These are phyloP conservation scores for Candida montana DNA, from an alignment of 805 yeast genomes.

Conservation along the genomic window DNA sequence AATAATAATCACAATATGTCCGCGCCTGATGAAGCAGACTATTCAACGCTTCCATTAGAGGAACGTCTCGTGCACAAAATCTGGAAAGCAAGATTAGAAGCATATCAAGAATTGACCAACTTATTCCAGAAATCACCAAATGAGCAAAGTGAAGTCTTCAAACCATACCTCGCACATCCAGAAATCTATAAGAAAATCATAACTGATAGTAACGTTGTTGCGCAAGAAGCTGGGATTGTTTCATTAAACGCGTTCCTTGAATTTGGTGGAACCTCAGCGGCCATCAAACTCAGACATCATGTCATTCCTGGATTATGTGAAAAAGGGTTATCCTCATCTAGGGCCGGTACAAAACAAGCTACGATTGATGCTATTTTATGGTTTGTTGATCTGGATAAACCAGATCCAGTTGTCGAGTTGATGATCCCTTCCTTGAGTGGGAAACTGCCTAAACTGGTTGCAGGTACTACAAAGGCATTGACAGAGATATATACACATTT, in stretches of 20 bases:
- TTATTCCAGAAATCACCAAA: conserved; percentile 48
- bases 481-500: conserved; percentile 43
- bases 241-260: conserved; percentile 51
- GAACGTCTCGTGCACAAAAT: conserved; percentile 45
- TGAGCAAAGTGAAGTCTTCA: conserved; percentile 52
- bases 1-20: not conserved
- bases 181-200: conserved; percentile 53
- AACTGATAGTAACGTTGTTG: conserved; percentile 81
- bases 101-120: conserved; percentile 62
- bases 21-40: conserved; percentile 21
- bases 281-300: conserved; percentile 35
- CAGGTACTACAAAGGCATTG: conserved; percentile 57
- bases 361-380: conserved; percentile 57
- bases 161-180: conserved; percentile 45
- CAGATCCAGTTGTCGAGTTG: conserved; percentile 62
- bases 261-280: conserved; percentile 45
- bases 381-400: conserved; percentile 60
- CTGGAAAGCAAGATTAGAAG: conserved; percentile 85
- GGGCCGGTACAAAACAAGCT: conserved; percentile 67
- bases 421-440: conserved; percentile 57
- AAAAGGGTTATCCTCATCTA: conserved; percentile 71
- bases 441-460: conserved; percentile 71
- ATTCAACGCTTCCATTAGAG: conserved; percentile 21
- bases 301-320: conserved; percentile 59
- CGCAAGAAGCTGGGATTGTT: conserved; percentile 76